Evolutionary conservation across 1,139 yeast species (phyloP), one percentile per base, ranked within the genome.

Genomic region (Geotrichum bryndzae): DNA sequence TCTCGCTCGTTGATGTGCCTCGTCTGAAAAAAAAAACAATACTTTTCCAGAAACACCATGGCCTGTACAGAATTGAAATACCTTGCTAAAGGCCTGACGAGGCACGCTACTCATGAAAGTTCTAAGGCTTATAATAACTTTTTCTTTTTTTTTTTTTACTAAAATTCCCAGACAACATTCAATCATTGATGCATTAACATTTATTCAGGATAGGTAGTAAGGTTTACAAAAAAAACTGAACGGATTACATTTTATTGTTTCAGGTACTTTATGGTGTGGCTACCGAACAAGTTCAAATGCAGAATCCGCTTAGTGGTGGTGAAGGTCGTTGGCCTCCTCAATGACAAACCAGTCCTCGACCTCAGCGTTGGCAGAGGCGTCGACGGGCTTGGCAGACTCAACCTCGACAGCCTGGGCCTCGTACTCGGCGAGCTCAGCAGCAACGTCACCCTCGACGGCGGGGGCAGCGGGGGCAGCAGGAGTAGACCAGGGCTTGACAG

Each of bases 381-480:
- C 77, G 67, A 79, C 77, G 63, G 76, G 76, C 59, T 78, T 71
- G 58, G 79, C 73, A 54, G 79, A 70, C 67, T 77, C 80, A 68
- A 88, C 88, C 75, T 90, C 96, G 67, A 91, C 97, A 65, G 84
- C 82, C 64, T 87, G 80, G 60, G 84, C 68, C 74, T 88, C 94
- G 80, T 92, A 92, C 66, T 83, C 85, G 67, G 85, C 80, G 71
- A 92, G 81, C 66, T 90, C 88, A 65, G 87, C 87, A 66, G 90
- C 83, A 63, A 82, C 80, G 71, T 86, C 86, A 64, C 87, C 84
- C 77, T 89, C 96, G 66, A 84, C 80, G 68, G 83, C 77, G 70
- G 97, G 96, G 59, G 81, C 77, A 66, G 83, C 73, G 69, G 97
- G 94, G 70, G 89, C 84, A 67, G 82, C 73, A 69, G 97, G 96